A percentile compares a stretch with the other conserved stretches of the same genome.
Conservation (phyloP, 192 early-diverging fungal species). For the Diversispora epigaea region DNA sequence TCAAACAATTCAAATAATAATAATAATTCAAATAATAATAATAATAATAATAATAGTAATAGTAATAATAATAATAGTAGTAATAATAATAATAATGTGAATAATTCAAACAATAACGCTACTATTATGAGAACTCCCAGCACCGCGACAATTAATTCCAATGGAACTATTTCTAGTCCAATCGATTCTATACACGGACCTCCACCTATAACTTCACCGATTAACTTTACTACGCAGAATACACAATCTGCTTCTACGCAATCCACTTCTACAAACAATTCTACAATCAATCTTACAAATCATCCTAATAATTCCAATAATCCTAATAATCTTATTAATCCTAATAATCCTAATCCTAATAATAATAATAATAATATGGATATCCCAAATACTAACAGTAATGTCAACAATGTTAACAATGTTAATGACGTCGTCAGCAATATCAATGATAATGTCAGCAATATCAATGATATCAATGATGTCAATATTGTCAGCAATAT, state of each 20-base stretch:
- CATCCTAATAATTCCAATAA: not conserved
- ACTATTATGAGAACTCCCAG: constrained; percentile 6
- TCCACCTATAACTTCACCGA: not conserved
- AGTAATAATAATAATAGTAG: not conserved
- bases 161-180: not conserved
- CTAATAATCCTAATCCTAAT: no score
- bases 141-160: constrained; percentile 1
- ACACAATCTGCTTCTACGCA: not conserved
- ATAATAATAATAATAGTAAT: not conserved
- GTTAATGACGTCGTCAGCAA: no score
- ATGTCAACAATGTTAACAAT: no score
- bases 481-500: no score
- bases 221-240: not conserved
- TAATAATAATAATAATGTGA: not conserved
- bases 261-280: not conserved
- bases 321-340: no score
- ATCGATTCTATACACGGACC: not conserved
- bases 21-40: not conserved
- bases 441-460: no score
- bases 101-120: not conserved
- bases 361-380: no score
- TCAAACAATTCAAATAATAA: not conserved
- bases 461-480: no score
- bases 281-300: not conserved
- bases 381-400: no score